Evolutionary conservation across 495 filamentous ascomycete genomes (phyloP).

Genomic region (Stereocaulon alpinum): DNA sequence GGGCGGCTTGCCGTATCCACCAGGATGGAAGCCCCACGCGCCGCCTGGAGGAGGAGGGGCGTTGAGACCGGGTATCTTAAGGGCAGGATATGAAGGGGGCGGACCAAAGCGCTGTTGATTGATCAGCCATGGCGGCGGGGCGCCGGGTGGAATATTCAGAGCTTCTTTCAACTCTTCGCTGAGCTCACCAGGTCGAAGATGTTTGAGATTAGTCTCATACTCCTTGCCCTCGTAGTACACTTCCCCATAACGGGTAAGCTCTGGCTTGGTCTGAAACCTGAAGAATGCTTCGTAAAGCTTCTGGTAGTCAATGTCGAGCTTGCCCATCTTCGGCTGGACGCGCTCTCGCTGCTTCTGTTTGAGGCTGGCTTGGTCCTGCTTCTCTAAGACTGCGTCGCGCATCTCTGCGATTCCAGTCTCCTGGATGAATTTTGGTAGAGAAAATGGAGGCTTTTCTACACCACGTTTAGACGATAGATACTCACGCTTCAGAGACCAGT

Average conservation of each 20-base stretch:
- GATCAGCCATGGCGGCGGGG: conserved; percentile 93
- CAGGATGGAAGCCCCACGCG: conserved; percentile 89
- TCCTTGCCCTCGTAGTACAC: conserved; percentile 99
- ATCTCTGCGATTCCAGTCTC: conserved; percentile 97
- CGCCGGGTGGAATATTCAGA: conserved; percentile 85
- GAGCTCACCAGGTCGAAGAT: conserved; percentile 81
- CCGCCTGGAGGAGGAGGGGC: conserved; percentile 92
- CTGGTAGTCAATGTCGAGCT: conserved; percentile 94
- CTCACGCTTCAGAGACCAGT: conserved; percentile 93
- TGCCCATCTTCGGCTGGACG: conserved; percentile 93
- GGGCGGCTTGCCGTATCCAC: conserved; percentile 92
- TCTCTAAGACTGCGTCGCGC: conserved; percentile 92
- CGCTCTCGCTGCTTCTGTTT: conserved; percentile 94
- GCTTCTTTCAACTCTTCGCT: conserved; percentile 87
- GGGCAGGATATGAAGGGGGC: conserved; percentile 81
- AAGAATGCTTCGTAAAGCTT: conserved; percentile 98
- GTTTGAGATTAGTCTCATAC: conserved; percentile 86
- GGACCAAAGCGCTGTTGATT: conserved; percentile 91
- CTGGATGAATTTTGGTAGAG: conserved; percentile 91
- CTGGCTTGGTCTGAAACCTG: conserved; percentile 89
- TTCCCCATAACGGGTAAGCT: conserved; percentile 87
- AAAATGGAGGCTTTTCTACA: conserved; percentile 88
- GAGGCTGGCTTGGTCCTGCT: conserved; percentile 78
- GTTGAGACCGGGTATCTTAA: conserved; percentile 91
- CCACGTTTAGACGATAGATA: conserved; percentile 94